Conservation (phyloP, 2,329 filamentous ascomycete species). For the Emergomyces pasteurianus region DNA sequence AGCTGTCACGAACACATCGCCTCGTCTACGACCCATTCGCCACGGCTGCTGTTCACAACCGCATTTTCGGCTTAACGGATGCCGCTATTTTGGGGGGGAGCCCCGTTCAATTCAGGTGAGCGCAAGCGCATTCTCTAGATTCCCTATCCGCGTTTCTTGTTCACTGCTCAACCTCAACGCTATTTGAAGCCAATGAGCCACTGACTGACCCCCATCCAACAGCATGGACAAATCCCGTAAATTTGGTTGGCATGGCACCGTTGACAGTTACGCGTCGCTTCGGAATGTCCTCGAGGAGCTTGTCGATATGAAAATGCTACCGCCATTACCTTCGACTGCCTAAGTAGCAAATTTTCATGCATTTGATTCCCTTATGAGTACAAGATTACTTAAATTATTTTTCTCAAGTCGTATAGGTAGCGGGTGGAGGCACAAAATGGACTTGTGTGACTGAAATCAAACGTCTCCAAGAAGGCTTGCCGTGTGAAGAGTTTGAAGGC, state of each 20-base stretch:
- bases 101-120: slow-evolving; percentile 21
- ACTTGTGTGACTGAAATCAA: neutral
- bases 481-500: neutral
- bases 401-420: neutral
- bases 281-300: slow-evolving; percentile 32
- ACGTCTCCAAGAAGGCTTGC: neutral
- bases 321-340: slow-evolving; percentile 11
- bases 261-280: slow-evolving; percentile 35
- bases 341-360: neutral
- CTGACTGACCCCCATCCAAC: neutral
- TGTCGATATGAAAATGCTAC: slow-evolving; percentile 33
- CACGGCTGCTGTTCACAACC: slow-evolving; percentile 25
- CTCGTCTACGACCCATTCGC: slow-evolving; percentile 32
- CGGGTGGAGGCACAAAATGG: neutral
- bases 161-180: no score
- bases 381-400: no score
- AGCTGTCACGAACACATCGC: slow-evolving; percentile 31
- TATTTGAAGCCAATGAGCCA: no score
- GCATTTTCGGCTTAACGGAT: slow-evolving; percentile 38
- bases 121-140: neutral
- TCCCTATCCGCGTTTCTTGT: no score
- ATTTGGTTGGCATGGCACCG: slow-evolving; percentile 37
- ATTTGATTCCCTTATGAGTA: neutral
- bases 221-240: slow-evolving; percentile 36
- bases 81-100: slow-evolving; percentile 23